Conservation (phyloP, 768 basidiomycete genomes). For the Wakefieldia striispora region DNA sequence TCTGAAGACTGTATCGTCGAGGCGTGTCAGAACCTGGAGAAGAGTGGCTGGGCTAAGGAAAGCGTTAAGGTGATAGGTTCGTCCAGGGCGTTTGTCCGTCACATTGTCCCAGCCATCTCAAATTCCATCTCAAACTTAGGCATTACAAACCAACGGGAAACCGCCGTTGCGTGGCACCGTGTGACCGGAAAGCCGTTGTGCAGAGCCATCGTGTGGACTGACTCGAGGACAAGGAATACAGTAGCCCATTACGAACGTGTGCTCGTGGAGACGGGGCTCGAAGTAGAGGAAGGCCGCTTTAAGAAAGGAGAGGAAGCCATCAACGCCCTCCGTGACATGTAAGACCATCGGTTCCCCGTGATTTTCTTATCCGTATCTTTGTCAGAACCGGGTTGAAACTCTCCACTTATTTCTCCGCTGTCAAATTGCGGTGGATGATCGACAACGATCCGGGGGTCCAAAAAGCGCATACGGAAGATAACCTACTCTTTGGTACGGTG, state of each 20-base stretch:
- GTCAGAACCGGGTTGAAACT: slow-evolving; percentile 86
- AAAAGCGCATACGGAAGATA: slow-evolving; percentile 75
- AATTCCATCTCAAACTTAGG: slow-evolving; percentile 39
- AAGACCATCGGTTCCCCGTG: slow-evolving; percentile 26
- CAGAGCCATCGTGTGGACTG: slow-evolving; percentile 93
- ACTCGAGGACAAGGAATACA: slow-evolving; percentile 84
- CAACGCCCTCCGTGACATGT: slow-evolving; percentile 67
- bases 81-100: slow-evolving; percentile 22
- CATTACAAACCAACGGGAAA: slow-evolving; percentile 97
- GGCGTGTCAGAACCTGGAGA: slow-evolving; percentile 69
- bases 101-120: not conserved
- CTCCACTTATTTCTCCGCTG: slow-evolving; percentile 97
- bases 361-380: not conserved
- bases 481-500: slow-evolving; percentile 89
- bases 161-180: slow-evolving; percentile 90
- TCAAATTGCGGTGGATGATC: slow-evolving; percentile 97
- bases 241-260: slow-evolving; percentile 80
- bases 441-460: slow-evolving; percentile 77
- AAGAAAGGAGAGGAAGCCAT: slow-evolving; percentile 70
- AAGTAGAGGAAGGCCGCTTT: slow-evolving; percentile 61
- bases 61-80: slow-evolving; percentile 91
- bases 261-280: slow-evolving; percentile 70
- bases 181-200: slow-evolving; percentile 87
- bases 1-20: slow-evolving; percentile 74
- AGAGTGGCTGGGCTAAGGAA: slow-evolving; percentile 70